Percentiles rank a stretch among this genome's conserved stretches.
Evolutionary conservation across 2,329 filamentous ascomycete genomes (phyloP).

Genomic region (Bipolaris bicolor): DNA sequence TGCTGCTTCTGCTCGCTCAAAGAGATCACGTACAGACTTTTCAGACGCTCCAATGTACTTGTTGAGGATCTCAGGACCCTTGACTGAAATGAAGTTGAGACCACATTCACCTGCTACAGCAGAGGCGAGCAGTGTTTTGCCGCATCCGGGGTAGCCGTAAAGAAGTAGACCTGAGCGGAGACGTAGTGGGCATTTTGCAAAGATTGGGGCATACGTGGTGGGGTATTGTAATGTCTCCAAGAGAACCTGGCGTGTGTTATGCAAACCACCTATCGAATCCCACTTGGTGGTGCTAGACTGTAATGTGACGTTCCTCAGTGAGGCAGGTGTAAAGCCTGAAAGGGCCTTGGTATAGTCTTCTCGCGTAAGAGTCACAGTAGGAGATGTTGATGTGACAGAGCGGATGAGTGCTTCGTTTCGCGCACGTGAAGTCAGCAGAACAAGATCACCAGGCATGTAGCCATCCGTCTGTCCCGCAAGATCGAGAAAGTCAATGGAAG

Average conservation of each 20-base stretch:
- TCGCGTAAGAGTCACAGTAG: conserved; percentile 66
- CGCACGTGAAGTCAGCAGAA: conserved; percentile 82
- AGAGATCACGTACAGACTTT: conserved; percentile 93
- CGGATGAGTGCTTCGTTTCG: conserved; percentile 92
- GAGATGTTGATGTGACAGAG: conserved; percentile 61
- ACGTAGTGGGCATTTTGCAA: conserved; percentile 93
- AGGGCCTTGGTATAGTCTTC: conserved; percentile 84
- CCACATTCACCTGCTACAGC: conserved; percentile 98
- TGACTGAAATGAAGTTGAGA: conserved; percentile 97
- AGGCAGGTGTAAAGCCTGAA: conserved; percentile 92
- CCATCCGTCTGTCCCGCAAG: conserved; percentile 93
- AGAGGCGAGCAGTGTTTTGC: conserved; percentile 93
- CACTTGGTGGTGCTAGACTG: conserved; percentile 94
- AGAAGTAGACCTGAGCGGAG: conserved; percentile 89
- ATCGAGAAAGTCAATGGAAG: conserved; percentile 86
- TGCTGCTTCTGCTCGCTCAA: conserved; percentile 88
- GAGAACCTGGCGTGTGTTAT: conserved; percentile 85
- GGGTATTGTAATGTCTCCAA: conserved; percentile 96
- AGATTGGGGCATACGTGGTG: conserved; percentile 97
- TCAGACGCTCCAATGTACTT: conserved; percentile 99
- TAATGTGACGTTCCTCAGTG: conserved; percentile 89
- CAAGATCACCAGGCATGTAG: conserved; percentile 95
- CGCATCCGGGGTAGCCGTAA: conserved; percentile 94
- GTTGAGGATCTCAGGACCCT: conserved; percentile 96
- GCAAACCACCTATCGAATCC: conserved; percentile 86